Evolutionary conservation across 305 asterid genomes (phyloP).

Genomic region (Fraxinus sp.): DNA sequence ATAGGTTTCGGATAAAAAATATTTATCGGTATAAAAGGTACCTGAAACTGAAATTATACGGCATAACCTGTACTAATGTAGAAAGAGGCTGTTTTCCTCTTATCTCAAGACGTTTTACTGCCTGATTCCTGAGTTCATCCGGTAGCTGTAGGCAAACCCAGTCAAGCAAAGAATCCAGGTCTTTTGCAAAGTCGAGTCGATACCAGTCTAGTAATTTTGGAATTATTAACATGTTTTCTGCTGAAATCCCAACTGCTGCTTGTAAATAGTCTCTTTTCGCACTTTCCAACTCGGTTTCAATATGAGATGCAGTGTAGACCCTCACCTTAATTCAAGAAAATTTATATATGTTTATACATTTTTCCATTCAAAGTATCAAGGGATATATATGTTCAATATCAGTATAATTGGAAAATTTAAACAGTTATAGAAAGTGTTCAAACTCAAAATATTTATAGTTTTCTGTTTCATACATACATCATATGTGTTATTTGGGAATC

Average conservation of each 20-base stretch:
- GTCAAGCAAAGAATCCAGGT: slow-evolving; percentile 66
- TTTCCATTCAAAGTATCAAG: not conserved
- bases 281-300: slow-evolving; percentile 49
- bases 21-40: slow-evolving; percentile 52
- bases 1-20: not conserved
- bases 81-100: slow-evolving; percentile 49
- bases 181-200: slow-evolving; percentile 78
- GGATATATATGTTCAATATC: not conserved
- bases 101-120: slow-evolving; percentile 48
- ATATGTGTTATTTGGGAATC: not conserved
- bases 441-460: not conserved
- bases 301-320: slow-evolving; percentile 62
- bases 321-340: slow-evolving; percentile 40
- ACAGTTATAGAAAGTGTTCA: not conserved
- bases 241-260: slow-evolving; percentile 72
- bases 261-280: slow-evolving; percentile 70
- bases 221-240: slow-evolving; percentile 51
- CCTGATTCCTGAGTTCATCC: slow-evolving; percentile 49
- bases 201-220: slow-evolving; percentile 87
- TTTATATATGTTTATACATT: not conserved
- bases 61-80: slow-evolving; percentile 48
- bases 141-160: slow-evolving; percentile 86
- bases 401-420: not conserved
- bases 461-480: no score
- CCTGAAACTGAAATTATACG: slow-evolving; percentile 74